These are phyloP conservation scores for Septoria linicola DNA, from an alignment of 2,329 filamentous ascomycete species.

Conservation along the genomic window DNA sequence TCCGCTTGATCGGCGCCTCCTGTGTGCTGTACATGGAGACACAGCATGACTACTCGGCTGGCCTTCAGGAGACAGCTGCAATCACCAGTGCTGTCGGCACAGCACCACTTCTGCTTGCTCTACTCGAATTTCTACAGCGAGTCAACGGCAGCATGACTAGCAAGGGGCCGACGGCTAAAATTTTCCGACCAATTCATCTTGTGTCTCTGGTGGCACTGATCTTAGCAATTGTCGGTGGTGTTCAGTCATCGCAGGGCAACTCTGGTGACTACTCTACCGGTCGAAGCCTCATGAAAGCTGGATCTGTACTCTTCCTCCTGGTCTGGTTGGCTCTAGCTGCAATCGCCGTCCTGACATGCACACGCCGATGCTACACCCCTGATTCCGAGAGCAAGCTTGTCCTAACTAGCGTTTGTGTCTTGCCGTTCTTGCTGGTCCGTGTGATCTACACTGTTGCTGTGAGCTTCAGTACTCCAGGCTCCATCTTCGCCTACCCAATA, in stretches of 20 bases:
- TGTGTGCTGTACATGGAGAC: slow-evolving; percentile 29
- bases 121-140: slow-evolving; percentile 30
- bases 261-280: slow-evolving; percentile 16
- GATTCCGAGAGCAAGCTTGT: slow-evolving; percentile 24
- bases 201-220: slow-evolving; percentile 28
- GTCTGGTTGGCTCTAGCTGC: slow-evolving; percentile 26
- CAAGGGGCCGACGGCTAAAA: slow-evolving; percentile 11
- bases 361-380: slow-evolving; percentile 13
- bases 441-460: slow-evolving; percentile 37
- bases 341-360: slow-evolving; percentile 15
- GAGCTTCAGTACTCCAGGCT: slow-evolving; percentile 22
- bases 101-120: slow-evolving; percentile 31
- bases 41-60: slow-evolving; percentile 23
- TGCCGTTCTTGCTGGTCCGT: slow-evolving; percentile 38
- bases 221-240: slow-evolving; percentile 32
- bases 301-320: slow-evolving; percentile 27
- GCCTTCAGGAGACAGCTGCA: slow-evolving; percentile 27
- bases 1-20: slow-evolving; percentile 32
- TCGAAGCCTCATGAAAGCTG: slow-evolving; percentile 21
- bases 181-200: slow-evolving; percentile 29
- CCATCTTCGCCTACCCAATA: slow-evolving; percentile 24
- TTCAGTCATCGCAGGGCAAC: slow-evolving; percentile 6
- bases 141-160: slow-evolving; percentile 25
- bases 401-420: slow-evolving; percentile 27
- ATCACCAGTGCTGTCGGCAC: slow-evolving; percentile 32